Base-by-base conservation (phyloP, 2,329 filamentous ascomycete species). In the Trichoderma asperellum region DNA sequence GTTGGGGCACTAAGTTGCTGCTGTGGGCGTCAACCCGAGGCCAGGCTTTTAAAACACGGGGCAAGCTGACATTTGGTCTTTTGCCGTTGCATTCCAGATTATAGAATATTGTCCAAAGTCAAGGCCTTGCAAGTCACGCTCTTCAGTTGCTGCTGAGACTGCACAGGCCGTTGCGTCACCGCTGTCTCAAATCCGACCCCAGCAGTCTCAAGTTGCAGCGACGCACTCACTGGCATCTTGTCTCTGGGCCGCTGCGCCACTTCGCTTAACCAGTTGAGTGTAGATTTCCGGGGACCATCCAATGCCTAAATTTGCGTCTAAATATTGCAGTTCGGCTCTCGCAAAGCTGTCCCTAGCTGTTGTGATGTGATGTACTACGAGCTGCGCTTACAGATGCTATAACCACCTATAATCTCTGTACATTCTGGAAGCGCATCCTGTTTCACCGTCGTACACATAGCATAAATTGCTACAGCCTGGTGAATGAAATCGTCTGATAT, bases 101-200 rank as follows among this genome's bases (percentile, higher is more conserved):
- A 10, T 37, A 6, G 35, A 35, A 43, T 21, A 24, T 24, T 24
- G 47, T 21, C 24, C 5, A 8, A 32, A 32, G 43, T 11, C 1
- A 6, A 21, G 6, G 52, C 24, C 24, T 24, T 24, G 24, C 52
- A 29, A 29, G 27, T 55, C 10, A 16, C 21, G 55, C 2, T 18
- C 52, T 18, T 52, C 27, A 43, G 59, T 53, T 35, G 43, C 29
- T 62, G 58, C 32, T 56, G 53, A 29, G 49, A 47, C 43, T 62
- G 59, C 57, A 47, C 57, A 32, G 57, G 11, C 57, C 43, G 16
- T 18, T 63, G 61, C 49, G 49, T 64, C 61, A 56, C 61, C 21
- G 49, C 61, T 43, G 61, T 64, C 61, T 64, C 61, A 62, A 35
- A 7, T 37, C 5, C 52, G 52, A 55, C 21, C 29, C 52, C 27